phyloP scores from a whole-genome alignment of 352 stramenopile species.

The Pythium brachiatum region DNA sequence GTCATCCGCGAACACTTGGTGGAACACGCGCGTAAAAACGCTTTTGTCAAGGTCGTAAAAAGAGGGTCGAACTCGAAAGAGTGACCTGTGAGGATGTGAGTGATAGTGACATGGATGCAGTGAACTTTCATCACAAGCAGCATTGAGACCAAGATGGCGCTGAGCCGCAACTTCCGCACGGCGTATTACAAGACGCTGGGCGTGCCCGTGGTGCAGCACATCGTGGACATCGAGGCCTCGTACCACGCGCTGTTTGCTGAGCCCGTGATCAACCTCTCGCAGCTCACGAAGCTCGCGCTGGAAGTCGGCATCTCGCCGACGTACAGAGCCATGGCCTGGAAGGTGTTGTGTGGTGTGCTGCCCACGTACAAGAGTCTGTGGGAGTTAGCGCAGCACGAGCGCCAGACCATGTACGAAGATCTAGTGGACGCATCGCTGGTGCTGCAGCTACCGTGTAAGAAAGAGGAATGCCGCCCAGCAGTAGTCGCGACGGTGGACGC shows the following conservation, averaged over 20 bases:
- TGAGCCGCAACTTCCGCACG: slow-evolving; percentile 78
- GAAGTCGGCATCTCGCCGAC: slow-evolving; percentile 64
- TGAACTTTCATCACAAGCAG: background rate
- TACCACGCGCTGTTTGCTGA: slow-evolving; percentile 67
- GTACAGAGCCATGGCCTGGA: slow-evolving; percentile 56
- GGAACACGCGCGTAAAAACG: slow-evolving; percentile 16
- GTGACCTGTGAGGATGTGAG: slow-evolving; percentile 8
- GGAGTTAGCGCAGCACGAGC: slow-evolving; percentile 53
- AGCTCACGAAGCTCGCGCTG: slow-evolving; percentile 71
- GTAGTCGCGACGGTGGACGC: background rate
- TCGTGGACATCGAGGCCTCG: slow-evolving; percentile 75
- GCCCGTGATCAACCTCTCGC: slow-evolving; percentile 48
- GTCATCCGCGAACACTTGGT: slow-evolving; percentile 16
- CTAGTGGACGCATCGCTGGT: slow-evolving; percentile 46
- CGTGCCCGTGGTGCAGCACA: slow-evolving; percentile 80
- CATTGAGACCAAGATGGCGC: slow-evolving; percentile 36
- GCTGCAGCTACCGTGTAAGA: slow-evolving; percentile 28
- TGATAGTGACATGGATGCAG: background rate
- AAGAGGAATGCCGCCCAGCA: slow-evolving; percentile 1
- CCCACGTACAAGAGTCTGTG: slow-evolving; percentile 60
- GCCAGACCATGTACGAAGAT: slow-evolving; percentile 63
- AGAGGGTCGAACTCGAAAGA: background rate
- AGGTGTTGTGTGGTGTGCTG: slow-evolving; percentile 53
- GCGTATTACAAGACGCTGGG: slow-evolving; percentile 89
- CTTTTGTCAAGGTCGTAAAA: slow-evolving; percentile 11